Evolutionary conservation across 768 basidiomycete genomes (phyloP).

Genomic region (Leccinum arenicola): DNA sequence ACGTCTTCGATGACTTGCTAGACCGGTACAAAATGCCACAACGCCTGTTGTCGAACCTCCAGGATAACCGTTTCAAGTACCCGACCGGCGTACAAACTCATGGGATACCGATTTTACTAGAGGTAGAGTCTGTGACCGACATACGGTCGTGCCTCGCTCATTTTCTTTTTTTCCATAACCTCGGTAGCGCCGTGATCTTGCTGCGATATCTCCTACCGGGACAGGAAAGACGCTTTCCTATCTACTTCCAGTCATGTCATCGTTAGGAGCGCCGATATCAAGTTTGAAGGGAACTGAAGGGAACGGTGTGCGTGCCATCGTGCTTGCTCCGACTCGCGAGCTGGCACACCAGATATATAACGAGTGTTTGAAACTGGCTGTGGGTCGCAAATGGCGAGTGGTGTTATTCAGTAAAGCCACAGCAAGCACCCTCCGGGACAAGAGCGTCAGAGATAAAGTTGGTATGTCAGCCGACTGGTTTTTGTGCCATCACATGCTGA

Average conservation of each 20-base stretch:
- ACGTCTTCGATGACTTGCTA: conserved; percentile 57
- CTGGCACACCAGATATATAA: conserved; percentile 95
- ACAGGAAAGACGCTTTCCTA: conserved; percentile 97
- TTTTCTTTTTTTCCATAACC: neutral
- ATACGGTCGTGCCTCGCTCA: neutral
- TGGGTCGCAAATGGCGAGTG: conserved; percentile 80
- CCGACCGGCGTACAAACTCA: conserved; percentile 85
- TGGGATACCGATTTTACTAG: conserved; percentile 75
- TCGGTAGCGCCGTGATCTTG: conserved; percentile 72
- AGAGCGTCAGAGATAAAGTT: conserved; percentile 69
- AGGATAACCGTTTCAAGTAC: conserved; percentile 51
- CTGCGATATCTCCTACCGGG: conserved; percentile 95
- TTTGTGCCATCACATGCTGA: neutral
- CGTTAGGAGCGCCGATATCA: conserved; percentile 53
- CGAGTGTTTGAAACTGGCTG: conserved; percentile 79
- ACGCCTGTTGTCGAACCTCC: conserved; percentile 63
- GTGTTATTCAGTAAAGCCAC: conserved; percentile 88
- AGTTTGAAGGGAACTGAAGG: conserved; percentile 44
- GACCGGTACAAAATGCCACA: conserved; percentile 57
- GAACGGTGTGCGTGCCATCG: conserved; percentile 68
- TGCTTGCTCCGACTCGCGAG: conserved; percentile 92
- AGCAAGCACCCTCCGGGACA: conserved; percentile 75
- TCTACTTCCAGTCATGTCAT: conserved; percentile 74
- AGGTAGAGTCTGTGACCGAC: conserved; percentile 44
- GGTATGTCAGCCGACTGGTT: conserved; percentile 40